Evolutionary conservation across 1,284 basidiomycete genomes (phyloP).

Genomic region (Meira nashicola): DNA sequence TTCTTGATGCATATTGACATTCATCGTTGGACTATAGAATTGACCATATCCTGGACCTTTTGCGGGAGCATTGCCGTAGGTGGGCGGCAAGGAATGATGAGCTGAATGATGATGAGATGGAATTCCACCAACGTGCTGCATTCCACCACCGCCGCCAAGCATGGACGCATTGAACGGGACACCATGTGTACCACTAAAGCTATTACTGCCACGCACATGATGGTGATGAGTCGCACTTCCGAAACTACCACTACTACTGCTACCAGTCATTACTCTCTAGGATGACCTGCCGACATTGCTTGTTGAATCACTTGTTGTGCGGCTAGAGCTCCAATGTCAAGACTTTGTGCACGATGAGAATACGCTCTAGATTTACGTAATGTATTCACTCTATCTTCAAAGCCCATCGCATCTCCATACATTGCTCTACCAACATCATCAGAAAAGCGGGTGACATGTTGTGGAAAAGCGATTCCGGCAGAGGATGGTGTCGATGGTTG

Average conservation of each 20-base stretch:
- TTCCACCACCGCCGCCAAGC: not conserved
- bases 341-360: slow-evolving; percentile 41
- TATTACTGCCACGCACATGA: slow-evolving; percentile 25
- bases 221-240: slow-evolving; percentile 15
- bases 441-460: slow-evolving; percentile 7
- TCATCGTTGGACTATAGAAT: too few species aligned
- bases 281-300: slow-evolving; percentile 7
- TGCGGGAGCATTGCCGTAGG: too few species aligned
- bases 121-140: not conserved
- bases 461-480: slow-evolving; percentile 14
- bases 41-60: too few species aligned
- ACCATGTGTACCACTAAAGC: not conserved
- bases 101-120: not conserved
- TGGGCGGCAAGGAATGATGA: not conserved
- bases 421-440: slow-evolving; percentile 4
- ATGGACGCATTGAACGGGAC: not conserved
- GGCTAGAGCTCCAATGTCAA: slow-evolving; percentile 40
- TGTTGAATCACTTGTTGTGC: slow-evolving; percentile 29
- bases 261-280: slow-evolving; percentile 6
- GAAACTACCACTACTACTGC: slow-evolving; percentile 7
- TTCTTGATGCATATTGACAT: too few species aligned
- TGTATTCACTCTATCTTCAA: slow-evolving; percentile 34
- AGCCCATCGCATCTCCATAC: slow-evolving; percentile 24
- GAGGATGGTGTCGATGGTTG: not conserved
- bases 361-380: slow-evolving; percentile 42